Evolutionary conservation across 352 stramenopile genomes (phyloP), one percentile per base, ranked within the genome.

Genomic region (Globisporangium acanthophoron): DNA sequence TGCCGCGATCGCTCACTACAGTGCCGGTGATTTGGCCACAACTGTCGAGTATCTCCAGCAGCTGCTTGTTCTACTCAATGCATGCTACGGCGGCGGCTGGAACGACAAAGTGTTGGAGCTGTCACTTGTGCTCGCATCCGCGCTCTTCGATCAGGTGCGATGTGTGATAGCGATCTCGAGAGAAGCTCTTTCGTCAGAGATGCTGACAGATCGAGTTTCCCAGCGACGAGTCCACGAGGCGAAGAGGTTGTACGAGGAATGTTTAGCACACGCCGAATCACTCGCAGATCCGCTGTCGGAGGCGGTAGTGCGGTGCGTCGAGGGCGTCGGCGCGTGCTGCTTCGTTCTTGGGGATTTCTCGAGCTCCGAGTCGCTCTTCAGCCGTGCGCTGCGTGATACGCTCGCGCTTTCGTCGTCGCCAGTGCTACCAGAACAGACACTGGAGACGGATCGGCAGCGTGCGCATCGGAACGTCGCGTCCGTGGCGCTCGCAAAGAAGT

Each of bases 401-500:
- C 13, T 47, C 43, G 43, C 43, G 18, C 16, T 12, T 12, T 5
- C 43, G 16, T 4, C 16, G n/a, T 9, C 43, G n/a, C n/a, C 15
- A n/a, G n/a, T 3, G 21, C 5, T 35, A 9, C 2, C 35, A 37
- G 18, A 54, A 9, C 48, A 46, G 16, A 48, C 57, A 33, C 49
- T 11, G 29, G 33, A 21, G 45, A 29, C 31, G 29, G 45, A 71
- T 18, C 63, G 69, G 20, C 64, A 65, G n/a, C 81, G 78, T 6
- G 66, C 63, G 39, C 70, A 86, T 58, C 85, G 74, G 61, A 91
- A 91, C 54, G 39, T 91, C 24, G 81, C 77, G 12, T 67, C 85
- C 63, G 56, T 87, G 15, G 71, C 79, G 1, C 69, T 91, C 11
- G 75, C 75, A 6, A 56, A 57, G 57, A 57, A 56, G 24, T 62